Evolutionary conservation across 176 grass and related monocot species (phyloP), one percentile per base, ranked within the genome.

Genomic region (Urochloa ruziziensis): DNA sequence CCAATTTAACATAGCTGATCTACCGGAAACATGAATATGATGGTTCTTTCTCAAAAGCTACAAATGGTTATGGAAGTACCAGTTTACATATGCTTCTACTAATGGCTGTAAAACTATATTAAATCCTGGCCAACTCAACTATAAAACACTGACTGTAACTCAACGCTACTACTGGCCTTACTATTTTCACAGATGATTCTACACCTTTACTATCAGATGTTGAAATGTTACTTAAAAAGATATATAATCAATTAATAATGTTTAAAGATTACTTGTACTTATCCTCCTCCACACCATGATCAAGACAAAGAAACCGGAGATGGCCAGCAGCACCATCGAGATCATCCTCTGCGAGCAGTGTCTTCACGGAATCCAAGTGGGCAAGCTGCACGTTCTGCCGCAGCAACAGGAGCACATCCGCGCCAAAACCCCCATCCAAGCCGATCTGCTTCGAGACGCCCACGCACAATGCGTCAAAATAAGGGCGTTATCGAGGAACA

Each of bases 261-360:
- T 36, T 57, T 74, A 65, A 11, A 84, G 51, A 89, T 93, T 93
- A 98, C 96, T 87, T 91, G 78, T 98, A 98, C 17, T 79, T 77
- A 8, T 83, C 82, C 76, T 95, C 89, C 74, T 86, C 89, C 56
- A 98, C 79, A 9, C 96, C 96, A 74, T 80, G 85, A 68, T 70
- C 84, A 10, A 88, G 80, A 87, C 90, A 92, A 88, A 98, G 93
- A 73, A 90, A 95, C 14, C 74, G 92, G 75, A 97, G 90, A 80
- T 92, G 90, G 14, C 47, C 56, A 52, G 73, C 81, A 61, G 78
- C 88, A 54, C 78, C 82, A 27, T 98, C 87, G 2, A 95, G 77
- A 79, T 87, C 92, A 68, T 68, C 85, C 66, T 34, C 78, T 18
- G 70, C 30, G 6, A 87, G 65, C 39, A 84, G 92, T 7, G 73